phyloP scores from a whole-genome alignment of 306 rosid genomes.

The Casuarina glauca region DNA sequence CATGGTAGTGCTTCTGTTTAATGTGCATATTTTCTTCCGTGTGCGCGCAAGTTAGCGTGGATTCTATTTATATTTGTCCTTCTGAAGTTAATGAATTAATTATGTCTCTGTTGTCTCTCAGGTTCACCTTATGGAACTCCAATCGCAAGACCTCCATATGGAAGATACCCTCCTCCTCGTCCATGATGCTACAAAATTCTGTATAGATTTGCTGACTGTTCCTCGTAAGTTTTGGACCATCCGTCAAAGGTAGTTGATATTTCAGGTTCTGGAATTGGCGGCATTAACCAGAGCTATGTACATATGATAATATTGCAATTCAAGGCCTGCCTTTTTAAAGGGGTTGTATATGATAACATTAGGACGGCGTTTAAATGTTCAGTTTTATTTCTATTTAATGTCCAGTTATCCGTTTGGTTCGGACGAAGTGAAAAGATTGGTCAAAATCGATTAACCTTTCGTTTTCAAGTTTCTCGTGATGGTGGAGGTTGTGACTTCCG shows the following conservation, averaged over 20 bases:
- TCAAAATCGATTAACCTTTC: no score
- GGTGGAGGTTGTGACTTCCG: background rate
- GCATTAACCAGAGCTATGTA: background rate
- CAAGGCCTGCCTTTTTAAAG: background rate
- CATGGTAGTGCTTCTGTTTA: constrained; percentile 19
- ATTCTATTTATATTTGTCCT: no score
- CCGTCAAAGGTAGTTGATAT: background rate
- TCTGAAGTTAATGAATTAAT: no score
- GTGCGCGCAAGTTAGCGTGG: no score
- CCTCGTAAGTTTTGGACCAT: background rate
- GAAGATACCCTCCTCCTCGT: constrained; percentile 27
- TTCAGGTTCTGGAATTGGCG: background rate
- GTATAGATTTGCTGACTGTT: constrained; percentile 11
- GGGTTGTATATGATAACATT: background rate
- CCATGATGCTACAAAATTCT: constrained; percentile 32
- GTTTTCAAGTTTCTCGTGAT: no score
- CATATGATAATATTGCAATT: background rate
- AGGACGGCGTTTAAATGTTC: background rate
- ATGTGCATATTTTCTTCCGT: no score
- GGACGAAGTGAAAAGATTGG: no score
- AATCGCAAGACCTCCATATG: constrained; percentile 30
- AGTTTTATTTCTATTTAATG: background rate
- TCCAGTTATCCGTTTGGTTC: no score
- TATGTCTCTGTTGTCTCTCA: constrained; percentile 12
- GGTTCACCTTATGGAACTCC: constrained; percentile 40